phyloP scores from a whole-genome alignment of 140 eudicot genomes.

The Eryngium alpinum region DNA sequence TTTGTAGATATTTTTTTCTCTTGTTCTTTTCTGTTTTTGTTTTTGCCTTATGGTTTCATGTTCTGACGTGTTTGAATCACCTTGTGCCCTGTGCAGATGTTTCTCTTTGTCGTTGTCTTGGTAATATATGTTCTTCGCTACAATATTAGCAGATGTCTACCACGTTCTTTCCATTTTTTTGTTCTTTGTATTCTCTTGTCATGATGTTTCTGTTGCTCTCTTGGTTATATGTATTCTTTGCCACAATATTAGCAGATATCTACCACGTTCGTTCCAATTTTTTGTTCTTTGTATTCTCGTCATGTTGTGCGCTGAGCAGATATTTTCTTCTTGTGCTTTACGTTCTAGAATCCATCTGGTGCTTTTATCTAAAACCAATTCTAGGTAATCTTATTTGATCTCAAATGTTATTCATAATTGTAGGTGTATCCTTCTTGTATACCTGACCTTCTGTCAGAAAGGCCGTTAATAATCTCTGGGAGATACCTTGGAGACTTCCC shows the following conservation, averaged over 20 bases:
- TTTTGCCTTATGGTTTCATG: no score
- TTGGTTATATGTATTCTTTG: no score
- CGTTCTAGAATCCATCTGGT: neutral
- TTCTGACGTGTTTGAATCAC: no score
- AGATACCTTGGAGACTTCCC: constrained; percentile 71
- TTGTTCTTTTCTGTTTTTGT: no score
- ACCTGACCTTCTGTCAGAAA: constrained; percentile 65
- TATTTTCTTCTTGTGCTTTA: constrained; percentile 1
- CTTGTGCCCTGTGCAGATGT: no score
- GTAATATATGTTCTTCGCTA: no score
- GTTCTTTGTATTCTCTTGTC: neutral
- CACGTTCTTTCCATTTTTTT: neutral
- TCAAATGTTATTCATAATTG: constrained; percentile 14
- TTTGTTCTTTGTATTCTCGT: neutral
- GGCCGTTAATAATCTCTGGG: constrained; percentile 65
- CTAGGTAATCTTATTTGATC: neutral
- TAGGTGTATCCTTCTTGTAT: constrained; percentile 54
- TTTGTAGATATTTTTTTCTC: no score
- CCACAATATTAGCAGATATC: neutral
- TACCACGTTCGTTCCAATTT: neutral
- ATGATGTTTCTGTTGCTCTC: no score
- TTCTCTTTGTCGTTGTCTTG: no score
- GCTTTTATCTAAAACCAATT: neutral
- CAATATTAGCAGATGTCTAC: neutral
- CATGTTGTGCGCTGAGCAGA: neutral